Evolutionary conservation across 495 filamentous ascomycete species (phyloP), one percentile per base, ranked within the genome.

Genomic region (Geoglossum glabrum): DNA sequence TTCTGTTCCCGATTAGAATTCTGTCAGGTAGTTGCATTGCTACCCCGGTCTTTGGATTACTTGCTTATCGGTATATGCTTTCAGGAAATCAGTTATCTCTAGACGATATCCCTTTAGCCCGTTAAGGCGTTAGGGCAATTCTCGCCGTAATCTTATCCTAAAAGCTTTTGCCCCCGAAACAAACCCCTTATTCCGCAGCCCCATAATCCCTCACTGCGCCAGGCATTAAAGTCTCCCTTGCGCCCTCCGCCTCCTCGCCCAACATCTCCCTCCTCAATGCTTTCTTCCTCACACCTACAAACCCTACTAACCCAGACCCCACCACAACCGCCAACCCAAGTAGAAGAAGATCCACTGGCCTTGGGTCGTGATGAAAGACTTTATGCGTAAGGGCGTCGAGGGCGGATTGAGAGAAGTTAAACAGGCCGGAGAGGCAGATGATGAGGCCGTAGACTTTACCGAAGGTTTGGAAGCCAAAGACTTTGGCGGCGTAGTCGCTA

Each of bases 361-460:
- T 69, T 0, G 90, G 90, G 68, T 95, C 70, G 11, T 79, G 76
- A 27, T 72, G 50, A 66, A 90, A 96, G 0, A 71, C 72, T 50
- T 75, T 73, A 61, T 95, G 84, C 30, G 87, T 90, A 55, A 92
- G 61, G 57, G 80, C 80, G 67, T 96, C 92, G 28, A 97, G 71
- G 0, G 76, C 88, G 10, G 81, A 80, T 72, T 97, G 90, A 19
- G 76, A 79, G 63, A 98, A 90, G 68, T 94, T 95, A 54, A 90
- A 75, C 11, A 98, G 63, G 6, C 92, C 92, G 1, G 89, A 82
- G 3, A 92, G 66, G 65, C 87, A 95, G 59, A 96, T 96, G 57
- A 95, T 82, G 8, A 89, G 75, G n/a, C 92, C 92, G 66, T 97
- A 96, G 27, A 98, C 87, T 57, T 85, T 95, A 27, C 90, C 90